phyloP scores from a whole-genome alignment of 257 asterid species.

The Fraxinus quadrangulata region DNA sequence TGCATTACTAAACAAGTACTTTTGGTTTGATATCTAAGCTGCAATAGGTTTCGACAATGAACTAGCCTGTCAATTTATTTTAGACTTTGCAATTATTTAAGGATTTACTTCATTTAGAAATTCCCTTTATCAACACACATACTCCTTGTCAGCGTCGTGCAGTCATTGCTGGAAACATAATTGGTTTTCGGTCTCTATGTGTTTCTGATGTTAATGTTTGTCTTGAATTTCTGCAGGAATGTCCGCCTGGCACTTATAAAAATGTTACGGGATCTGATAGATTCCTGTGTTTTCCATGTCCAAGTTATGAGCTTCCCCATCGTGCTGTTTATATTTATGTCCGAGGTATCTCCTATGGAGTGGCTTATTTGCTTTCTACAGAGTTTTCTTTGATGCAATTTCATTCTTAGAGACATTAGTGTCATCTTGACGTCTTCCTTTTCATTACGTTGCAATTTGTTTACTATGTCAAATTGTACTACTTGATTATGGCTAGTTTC shows the following conservation, averaged over 20 bases:
- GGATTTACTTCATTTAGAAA: not conserved
- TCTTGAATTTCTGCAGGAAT: conserved; percentile 61
- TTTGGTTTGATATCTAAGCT: not conserved
- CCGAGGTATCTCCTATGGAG: conserved; percentile 65
- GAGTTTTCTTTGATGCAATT: not conserved
- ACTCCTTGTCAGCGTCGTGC: not conserved
- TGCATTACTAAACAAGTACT: not conserved
- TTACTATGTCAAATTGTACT: not conserved
- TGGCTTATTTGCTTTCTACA: conserved; percentile 15
- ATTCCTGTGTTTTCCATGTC: conserved; percentile 82
- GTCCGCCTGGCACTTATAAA: conserved; percentile 91
- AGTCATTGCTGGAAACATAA: conserved; percentile 17
- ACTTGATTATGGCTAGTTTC: conserved; percentile 19
- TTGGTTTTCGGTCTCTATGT: conserved; percentile 13
- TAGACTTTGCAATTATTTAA: not conserved
- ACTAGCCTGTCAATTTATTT: not conserved
- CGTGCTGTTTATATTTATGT: conserved; percentile 75
- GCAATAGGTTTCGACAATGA: not conserved
- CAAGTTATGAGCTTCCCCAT: conserved; percentile 71
- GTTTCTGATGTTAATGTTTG: conserved; percentile 10
- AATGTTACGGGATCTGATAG: conserved; percentile 87
- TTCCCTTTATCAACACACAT: not conserved
- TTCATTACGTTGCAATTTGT: not conserved
- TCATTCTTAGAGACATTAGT: conserved; percentile 9
- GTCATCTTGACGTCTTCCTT: conserved; percentile 1